phyloP scores from a whole-genome alignment of 2,329 filamentous ascomycete species.

The Massarina eburnea region DNA sequence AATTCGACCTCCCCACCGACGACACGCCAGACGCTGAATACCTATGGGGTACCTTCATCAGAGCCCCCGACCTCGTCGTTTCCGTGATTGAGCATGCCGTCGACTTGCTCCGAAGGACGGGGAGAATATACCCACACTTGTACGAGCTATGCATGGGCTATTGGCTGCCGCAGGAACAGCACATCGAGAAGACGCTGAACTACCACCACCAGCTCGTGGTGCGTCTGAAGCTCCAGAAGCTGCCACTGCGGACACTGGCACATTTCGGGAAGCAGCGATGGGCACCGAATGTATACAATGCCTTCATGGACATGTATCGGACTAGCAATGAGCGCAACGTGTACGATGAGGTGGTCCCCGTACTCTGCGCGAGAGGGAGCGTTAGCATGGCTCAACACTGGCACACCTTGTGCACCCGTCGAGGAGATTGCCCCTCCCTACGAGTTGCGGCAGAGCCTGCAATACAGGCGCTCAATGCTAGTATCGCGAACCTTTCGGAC shows the following conservation, averaged over 20 bases:
- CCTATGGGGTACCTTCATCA: constrained; percentile 52
- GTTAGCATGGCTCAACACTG: constrained; percentile 36
- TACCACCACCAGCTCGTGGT: constrained; percentile 29
- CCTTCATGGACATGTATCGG: constrained; percentile 43
- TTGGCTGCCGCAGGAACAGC: constrained; percentile 27
- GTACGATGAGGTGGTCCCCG: constrained; percentile 46
- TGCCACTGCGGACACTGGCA: constrained; percentile 27
- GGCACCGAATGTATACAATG: constrained; percentile 21
- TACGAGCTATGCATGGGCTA: constrained; percentile 50
- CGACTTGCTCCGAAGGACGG: constrained; percentile 43
- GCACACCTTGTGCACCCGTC: constrained; percentile 43
- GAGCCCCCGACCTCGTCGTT: constrained; percentile 36
- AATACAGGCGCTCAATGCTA: constrained; percentile 31
- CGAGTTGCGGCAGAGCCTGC: constrained; percentile 32
- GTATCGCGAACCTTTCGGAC: constrained; percentile 17
- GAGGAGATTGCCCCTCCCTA: constrained; percentile 42
- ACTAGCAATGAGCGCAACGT: constrained; percentile 39
- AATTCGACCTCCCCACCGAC: constrained; percentile 43
- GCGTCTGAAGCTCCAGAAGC: constrained; percentile 23
- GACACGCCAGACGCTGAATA: constrained; percentile 42
- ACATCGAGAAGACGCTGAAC: constrained; percentile 18
- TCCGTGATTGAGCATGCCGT: constrained; percentile 46
- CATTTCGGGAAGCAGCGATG: constrained; percentile 9
- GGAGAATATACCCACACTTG: constrained; percentile 38
- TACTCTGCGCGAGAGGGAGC: constrained; percentile 29